These are phyloP conservation scores for Paxillus involutus DNA, from an alignment of 768 basidiomycete species.

Conservation along the genomic window DNA sequence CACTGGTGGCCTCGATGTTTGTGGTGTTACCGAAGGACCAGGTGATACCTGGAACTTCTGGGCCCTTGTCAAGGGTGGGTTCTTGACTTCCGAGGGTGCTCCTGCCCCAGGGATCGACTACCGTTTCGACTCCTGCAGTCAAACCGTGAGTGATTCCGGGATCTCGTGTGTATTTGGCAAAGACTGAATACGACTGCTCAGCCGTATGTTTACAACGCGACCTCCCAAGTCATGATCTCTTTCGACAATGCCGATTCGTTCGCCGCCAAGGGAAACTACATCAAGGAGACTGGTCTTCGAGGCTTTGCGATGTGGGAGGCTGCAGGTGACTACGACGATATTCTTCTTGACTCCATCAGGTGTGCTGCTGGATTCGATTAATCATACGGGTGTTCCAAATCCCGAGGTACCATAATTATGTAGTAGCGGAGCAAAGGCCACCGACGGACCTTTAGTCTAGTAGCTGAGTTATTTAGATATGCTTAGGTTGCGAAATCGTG, in stretches of 20 bases:
- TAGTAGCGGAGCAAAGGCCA: no score
- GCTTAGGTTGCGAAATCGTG: no score
- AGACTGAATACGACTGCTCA: constrained; percentile 21
- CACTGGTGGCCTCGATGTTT: constrained; percentile 47
- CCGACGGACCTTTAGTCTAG: no score
- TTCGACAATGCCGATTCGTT: constrained; percentile 63
- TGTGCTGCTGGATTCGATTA: not conserved
- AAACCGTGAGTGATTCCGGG: constrained; percentile 49
- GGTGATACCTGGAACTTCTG: constrained; percentile 60
- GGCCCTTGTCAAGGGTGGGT: constrained; percentile 57
- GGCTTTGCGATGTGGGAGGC: constrained; percentile 74
- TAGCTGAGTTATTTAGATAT: no score
- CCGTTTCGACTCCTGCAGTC: constrained; percentile 62
- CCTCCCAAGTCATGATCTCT: constrained; percentile 53
- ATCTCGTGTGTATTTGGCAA: not conserved
- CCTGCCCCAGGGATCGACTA: constrained; percentile 46
- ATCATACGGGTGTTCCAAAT: not conserved
- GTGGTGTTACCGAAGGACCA: constrained; percentile 46
- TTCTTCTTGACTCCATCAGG: constrained; percentile 55
- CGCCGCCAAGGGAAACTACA: constrained; percentile 56
- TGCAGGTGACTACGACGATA: constrained; percentile 58
- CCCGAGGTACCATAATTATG: no score
- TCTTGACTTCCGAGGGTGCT: constrained; percentile 35
- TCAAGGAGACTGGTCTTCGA: constrained; percentile 47
- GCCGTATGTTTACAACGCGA: constrained; percentile 62